Evolutionary conservation across 2,329 filamentous ascomycete genomes (phyloP).

Genomic region (Fusarium proliferatum): DNA sequence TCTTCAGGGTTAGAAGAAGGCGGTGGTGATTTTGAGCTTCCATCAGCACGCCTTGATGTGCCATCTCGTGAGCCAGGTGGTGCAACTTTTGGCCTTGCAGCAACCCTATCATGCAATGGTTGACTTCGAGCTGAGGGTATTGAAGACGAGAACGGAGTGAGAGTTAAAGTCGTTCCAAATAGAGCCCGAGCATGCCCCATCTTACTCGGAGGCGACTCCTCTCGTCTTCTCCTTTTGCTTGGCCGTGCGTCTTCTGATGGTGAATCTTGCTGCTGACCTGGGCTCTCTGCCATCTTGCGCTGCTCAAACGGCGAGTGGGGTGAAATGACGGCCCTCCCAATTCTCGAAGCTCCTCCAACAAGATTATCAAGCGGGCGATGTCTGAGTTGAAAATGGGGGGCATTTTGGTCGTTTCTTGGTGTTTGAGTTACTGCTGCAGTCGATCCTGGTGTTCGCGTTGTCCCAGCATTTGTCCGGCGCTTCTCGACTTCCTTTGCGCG

Average conservation of each 20-base stretch:
- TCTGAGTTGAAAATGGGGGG: constrained; percentile 51
- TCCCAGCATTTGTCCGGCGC: constrained; percentile 58
- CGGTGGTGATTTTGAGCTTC: constrained; percentile 37
- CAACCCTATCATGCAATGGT: constrained; percentile 36
- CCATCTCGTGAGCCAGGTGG: not conserved
- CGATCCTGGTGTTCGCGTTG: constrained; percentile 49
- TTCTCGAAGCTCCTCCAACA: constrained; percentile 46
- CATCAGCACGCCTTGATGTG: not conserved
- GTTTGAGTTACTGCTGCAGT: constrained; percentile 34
- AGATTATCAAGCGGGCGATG: constrained; percentile 58
- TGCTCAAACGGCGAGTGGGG: constrained; percentile 50
- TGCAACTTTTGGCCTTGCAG: constrained; percentile 6
- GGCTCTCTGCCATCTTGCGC: constrained; percentile 39
- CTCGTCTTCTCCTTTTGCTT: constrained; percentile 45
- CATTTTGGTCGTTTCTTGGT: constrained; percentile 37
- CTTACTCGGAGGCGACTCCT: constrained; percentile 49
- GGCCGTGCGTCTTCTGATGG: constrained; percentile 35
- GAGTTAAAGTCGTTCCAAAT: constrained; percentile 50
- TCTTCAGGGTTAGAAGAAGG: not conserved
- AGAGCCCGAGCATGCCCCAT: constrained; percentile 49
- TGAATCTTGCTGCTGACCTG: constrained; percentile 25
- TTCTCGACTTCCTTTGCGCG: constrained; percentile 67
- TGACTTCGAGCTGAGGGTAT: constrained; percentile 26
- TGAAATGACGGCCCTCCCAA: constrained; percentile 50
- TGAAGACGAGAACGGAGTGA: constrained; percentile 42